These are phyloP conservation scores for Pugionium cornutum DNA, from an alignment of 345 rosid genomes.

Conservation along the genomic window DNA sequence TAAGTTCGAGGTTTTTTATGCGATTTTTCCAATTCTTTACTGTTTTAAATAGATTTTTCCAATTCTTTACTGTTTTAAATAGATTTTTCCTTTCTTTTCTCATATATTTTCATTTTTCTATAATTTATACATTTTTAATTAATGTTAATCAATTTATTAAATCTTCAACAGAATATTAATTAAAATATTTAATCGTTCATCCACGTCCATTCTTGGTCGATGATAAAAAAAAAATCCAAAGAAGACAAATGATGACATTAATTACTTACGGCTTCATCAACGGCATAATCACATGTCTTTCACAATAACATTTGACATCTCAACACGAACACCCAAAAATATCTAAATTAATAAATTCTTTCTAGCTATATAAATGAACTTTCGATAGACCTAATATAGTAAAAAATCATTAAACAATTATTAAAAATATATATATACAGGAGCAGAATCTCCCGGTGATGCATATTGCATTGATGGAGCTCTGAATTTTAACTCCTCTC, in stretches of 20 bases:
- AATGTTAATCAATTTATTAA: too few relatives aligned
- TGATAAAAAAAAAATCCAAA: too few relatives aligned
- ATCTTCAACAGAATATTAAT: too few relatives aligned
- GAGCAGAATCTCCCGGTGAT: conserved; percentile 37
- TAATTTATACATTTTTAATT: too few relatives aligned
- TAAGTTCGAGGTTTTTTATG: too few relatives aligned
- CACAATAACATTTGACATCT: conserved; percentile 29
- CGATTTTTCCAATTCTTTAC: too few relatives aligned
- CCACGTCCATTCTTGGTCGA: too few relatives aligned
- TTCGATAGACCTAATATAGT: background rate
- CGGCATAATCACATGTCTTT: conserved; percentile 30
- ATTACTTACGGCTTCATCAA: conserved; percentile 24
- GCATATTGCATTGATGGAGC: conserved; percentile 36
- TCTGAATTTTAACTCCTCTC: conserved; percentile 31
- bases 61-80: too few relatives aligned
- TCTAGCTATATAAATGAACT: conserved; percentile 8
- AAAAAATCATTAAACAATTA: conserved; percentile 12
- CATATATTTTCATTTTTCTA: too few relatives aligned
- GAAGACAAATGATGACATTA: conserved; percentile 8
- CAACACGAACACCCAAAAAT: conserved; percentile 23
- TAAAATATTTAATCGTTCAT: too few relatives aligned
- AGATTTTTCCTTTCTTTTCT: too few relatives aligned
- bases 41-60: too few relatives aligned
- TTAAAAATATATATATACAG: conserved; percentile 2
- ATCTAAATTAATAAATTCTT: background rate